phyloP scores from a whole-genome alignment of 352 stramenopile genomes.

The Elongisporangium undulatum region DNA sequence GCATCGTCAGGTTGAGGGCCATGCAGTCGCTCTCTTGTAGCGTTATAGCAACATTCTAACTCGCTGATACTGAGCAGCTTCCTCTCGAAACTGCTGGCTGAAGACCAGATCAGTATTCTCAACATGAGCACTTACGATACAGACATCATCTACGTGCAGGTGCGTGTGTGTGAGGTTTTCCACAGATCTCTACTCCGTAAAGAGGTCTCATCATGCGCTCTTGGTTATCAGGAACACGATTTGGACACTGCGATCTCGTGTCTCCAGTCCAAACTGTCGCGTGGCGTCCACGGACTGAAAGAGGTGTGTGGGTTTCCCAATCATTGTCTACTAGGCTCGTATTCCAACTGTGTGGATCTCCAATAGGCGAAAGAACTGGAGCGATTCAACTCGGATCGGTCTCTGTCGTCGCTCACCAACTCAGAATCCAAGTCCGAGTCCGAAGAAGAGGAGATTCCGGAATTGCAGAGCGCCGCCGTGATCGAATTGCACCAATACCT shows the following conservation, averaged over 20 bases:
- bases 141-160: slow-evolving; percentile 85
- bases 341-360: not conserved
- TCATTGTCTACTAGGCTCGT: not conserved
- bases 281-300: slow-evolving; percentile 75
- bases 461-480: slow-evolving; percentile 13
- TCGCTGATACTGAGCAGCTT: slow-evolving; percentile 26
- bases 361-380: slow-evolving; percentile 32
- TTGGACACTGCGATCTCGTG: slow-evolving; percentile 69
- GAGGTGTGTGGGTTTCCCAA: slow-evolving; percentile 27
- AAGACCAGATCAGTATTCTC: slow-evolving; percentile 86
- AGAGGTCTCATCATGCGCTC: not conserved
- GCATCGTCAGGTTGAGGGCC: slow-evolving; percentile 68
- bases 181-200: no score
- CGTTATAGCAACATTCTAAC: not conserved
- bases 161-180: slow-evolving; percentile 1
- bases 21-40: no score
- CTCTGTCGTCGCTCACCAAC: not conserved
- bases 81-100: slow-evolving; percentile 74
- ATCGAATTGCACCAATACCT: slow-evolving; percentile 75
- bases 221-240: slow-evolving; percentile 26
- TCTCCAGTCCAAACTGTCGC: slow-evolving; percentile 72
- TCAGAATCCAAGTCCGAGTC: not conserved
- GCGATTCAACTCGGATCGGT: not conserved
- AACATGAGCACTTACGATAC: slow-evolving; percentile 91
- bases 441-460: slow-evolving; percentile 4